Evolutionary conservation across 1,284 basidiomycete genomes (phyloP).

Genomic region (Naganishia sp.): DNA sequence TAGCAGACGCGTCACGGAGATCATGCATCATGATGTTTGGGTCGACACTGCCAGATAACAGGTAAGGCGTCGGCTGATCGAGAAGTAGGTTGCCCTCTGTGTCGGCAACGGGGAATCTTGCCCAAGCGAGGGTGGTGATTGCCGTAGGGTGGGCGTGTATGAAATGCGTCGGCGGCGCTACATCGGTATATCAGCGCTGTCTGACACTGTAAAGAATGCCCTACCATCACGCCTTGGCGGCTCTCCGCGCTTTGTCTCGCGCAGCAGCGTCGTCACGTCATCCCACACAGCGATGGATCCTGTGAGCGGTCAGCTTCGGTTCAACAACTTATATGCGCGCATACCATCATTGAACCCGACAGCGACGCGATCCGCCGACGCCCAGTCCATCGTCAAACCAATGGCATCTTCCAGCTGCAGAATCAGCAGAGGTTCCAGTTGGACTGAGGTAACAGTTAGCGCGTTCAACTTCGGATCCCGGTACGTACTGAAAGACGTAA

Average conservation of each 20-base stretch:
- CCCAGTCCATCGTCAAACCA: conserved; percentile 79
- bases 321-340: conserved; percentile 25
- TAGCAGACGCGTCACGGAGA: conserved; percentile 65
- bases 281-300: conserved; percentile 76
- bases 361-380: conserved; percentile 73
- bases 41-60: conserved; percentile 74
- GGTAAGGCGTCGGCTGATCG: conserved; percentile 66
- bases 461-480: conserved; percentile 8
- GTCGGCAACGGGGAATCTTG: conserved; percentile 64
- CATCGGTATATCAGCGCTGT: conserved; percentile 42
- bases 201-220: not conserved
- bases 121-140: conserved; percentile 70
- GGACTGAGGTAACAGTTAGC: not conserved
- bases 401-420: conserved; percentile 71
- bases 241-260: conserved; percentile 20
- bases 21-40: conserved; percentile 72
- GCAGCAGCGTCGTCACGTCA: conserved; percentile 57
- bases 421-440: conserved; percentile 61
- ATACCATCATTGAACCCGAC: conserved; percentile 78
- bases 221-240: not conserved
- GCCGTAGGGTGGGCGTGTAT: conserved; percentile 73
- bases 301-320: conserved; percentile 46
- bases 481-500: conserved; percentile 36
- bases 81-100: conserved; percentile 57
- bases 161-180: conserved; percentile 66